Conservation (phyloP, 495 filamentous ascomycete species). For the Xeromyces bisporus region DNA sequence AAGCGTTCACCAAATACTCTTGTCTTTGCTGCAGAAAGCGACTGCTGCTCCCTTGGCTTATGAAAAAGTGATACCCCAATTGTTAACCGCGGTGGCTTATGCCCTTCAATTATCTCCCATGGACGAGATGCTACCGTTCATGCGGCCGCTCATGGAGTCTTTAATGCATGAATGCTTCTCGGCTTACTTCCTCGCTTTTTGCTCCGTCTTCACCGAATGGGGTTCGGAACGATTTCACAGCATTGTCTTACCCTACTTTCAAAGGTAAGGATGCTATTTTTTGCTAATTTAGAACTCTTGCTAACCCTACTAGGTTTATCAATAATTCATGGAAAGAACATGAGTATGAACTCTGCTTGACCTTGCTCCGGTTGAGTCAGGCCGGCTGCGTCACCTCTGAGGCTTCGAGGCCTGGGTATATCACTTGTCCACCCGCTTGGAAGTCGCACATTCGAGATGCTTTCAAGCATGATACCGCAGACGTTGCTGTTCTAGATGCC, state of each 20-base stretch:
- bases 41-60: conserved; percentile 22
- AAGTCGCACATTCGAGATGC: conserved; percentile 50
- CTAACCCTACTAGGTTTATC: conserved; percentile 39
- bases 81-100: conserved; percentile 47
- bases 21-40: conserved; percentile 34
- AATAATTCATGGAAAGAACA: conserved; percentile 51
- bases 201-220: conserved; percentile 56
- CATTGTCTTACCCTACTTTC: conserved; percentile 63
- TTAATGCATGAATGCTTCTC: conserved; percentile 46
- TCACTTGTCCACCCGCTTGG: conserved; percentile 48
- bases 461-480: conserved; percentile 28
- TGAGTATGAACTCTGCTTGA: conserved; percentile 48
- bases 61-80: conserved; percentile 33
- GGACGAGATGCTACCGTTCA: conserved; percentile 53
- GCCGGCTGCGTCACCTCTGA: conserved; percentile 30
- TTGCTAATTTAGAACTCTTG: conserved; percentile 3
- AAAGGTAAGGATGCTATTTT: conserved; percentile 33
- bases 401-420: conserved; percentile 33
- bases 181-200: conserved; percentile 65
- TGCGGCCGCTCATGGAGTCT: conserved; percentile 43
- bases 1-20: conserved; percentile 37
- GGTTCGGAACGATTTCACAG: conserved; percentile 59
- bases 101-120: conserved; percentile 61
- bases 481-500: conserved; percentile 21
- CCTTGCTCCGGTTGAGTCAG: conserved; percentile 50